Evolutionary conservation across 306 rosid species (phyloP).

Genomic region (Quillaja saponaria): DNA sequence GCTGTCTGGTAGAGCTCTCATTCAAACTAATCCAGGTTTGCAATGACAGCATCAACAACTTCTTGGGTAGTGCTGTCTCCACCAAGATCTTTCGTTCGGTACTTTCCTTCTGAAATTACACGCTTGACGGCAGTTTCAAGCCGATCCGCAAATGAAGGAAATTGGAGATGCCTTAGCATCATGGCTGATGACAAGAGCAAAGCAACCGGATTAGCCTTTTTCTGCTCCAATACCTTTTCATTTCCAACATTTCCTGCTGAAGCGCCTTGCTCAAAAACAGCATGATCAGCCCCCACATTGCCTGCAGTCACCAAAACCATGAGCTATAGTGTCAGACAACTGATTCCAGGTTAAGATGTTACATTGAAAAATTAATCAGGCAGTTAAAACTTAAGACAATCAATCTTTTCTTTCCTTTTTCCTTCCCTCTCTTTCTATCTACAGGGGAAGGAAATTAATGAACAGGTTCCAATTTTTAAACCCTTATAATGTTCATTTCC

Average conservation of each 20-base stretch:
- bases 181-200: slow-evolving; percentile 78
- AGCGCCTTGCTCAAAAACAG: slow-evolving; percentile 90
- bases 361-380: background rate
- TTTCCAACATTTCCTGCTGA: slow-evolving; percentile 80
- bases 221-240: slow-evolving; percentile 57
- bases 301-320: slow-evolving; percentile 34
- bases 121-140: slow-evolving; percentile 75
- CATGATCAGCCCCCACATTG: slow-evolving; percentile 77
- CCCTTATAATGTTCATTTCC: no score
- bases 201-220: slow-evolving; percentile 78
- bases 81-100: slow-evolving; percentile 72
- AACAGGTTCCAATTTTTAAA: no score
- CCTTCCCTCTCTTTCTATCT: background rate
- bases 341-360: background rate
- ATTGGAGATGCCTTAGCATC: slow-evolving; percentile 89
- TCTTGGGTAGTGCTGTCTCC: slow-evolving; percentile 64
- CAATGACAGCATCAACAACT: slow-evolving; percentile 69
- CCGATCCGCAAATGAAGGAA: slow-evolving; percentile 83
- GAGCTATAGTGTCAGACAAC: background rate
- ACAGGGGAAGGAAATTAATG: no score
- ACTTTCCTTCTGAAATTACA: slow-evolving; percentile 56
- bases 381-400: background rate
- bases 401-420: background rate
- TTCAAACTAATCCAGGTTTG: slow-evolving; percentile 47
- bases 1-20: slow-evolving; percentile 2